A percentile compares a stretch with the other conserved stretches of the same genome.
Conservation (phyloP, 2,329 filamentous ascomycete species). For the Fusarium temperatum region DNA sequence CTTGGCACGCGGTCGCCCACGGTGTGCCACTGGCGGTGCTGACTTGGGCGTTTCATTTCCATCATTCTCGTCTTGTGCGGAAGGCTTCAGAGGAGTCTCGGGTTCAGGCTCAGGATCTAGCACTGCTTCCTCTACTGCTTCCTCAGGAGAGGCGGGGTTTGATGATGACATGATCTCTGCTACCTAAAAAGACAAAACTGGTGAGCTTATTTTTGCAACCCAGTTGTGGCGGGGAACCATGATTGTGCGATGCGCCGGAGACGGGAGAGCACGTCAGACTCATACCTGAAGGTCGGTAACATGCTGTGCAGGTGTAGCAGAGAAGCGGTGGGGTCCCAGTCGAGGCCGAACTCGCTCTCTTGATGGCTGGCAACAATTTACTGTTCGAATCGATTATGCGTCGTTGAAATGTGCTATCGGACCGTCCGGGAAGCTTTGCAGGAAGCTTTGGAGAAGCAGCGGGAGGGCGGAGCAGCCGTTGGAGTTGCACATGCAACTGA, state of each 20-base stretch:
- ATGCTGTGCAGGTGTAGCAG: slow-evolving; percentile 39
- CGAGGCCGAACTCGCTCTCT: slow-evolving; percentile 1
- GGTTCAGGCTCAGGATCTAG: slow-evolving; percentile 22
- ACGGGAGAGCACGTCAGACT: background rate
- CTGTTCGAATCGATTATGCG: background rate
- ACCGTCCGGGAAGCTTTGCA: slow-evolving; percentile 12
- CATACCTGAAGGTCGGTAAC: slow-evolving; percentile 41
- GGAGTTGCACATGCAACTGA: slow-evolving; percentile 28
- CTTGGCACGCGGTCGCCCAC: slow-evolving; percentile 46
- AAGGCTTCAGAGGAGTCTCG: slow-evolving; percentile 32
- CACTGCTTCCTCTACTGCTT: slow-evolving; percentile 37
- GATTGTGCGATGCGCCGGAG: background rate
- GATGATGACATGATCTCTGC: slow-evolving; percentile 42
- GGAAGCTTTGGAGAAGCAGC: slow-evolving; percentile 18
- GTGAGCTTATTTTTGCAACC: slow-evolving; percentile 25
- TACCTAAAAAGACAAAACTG: slow-evolving; percentile 25
- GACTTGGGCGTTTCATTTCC: slow-evolving; percentile 51
- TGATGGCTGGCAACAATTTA: background rate
- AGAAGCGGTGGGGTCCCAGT: slow-evolving; percentile 8
- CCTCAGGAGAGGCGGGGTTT: slow-evolving; percentile 39
- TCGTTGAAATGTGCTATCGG: slow-evolving; percentile 5
- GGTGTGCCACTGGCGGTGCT: slow-evolving; percentile 52
- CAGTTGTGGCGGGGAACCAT: background rate
- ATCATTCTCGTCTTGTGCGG: slow-evolving; percentile 23
- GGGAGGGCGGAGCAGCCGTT: slow-evolving; percentile 29